Evolutionary conservation across 2,329 filamentous ascomycete genomes (phyloP), one percentile per base, ranked within the genome.

Genomic region (Nectriaceae sp.): DNA sequence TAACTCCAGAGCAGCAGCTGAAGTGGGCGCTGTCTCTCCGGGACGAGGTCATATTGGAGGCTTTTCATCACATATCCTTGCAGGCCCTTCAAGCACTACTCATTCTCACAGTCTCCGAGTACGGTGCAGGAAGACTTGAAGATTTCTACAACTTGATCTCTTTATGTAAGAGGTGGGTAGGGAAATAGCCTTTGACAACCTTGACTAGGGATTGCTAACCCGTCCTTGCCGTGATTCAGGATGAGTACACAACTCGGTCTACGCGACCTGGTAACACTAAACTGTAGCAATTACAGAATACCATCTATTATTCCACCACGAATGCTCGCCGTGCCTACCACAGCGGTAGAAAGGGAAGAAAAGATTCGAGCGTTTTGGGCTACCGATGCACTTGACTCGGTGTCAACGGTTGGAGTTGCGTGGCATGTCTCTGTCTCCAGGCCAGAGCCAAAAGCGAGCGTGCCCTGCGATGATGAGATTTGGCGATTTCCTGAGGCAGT

Each of bases 321-420:
- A 8, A 50, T 50, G 48, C 29, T 50, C 0, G 31, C 21, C 3
- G 39, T 44, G 3, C 48, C 48, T 0, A 35, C 40, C 3, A 50
- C 40, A 1, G 40, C 44, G 1, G 48, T 50, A 1, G 48, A 50
- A 3, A 35, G 48, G 2, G 48, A 50, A 18, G 48, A 50, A 19
- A 50, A 50, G 26, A 50, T 47, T 4, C 48, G 48, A 0, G 48
- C 48, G 11, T 50, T 50, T 11, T 50, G 48, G 48, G 48, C 44
- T 4, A 47, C 42, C 35, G 48, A 50, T 1, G 48, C 48, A 2
- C 44, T 50, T 18, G 44, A 50, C 29, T 50, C 48, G 11, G 40
- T 44, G 5, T 44, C 44, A 1, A 47, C 44, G 1, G 4, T 50
- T 1, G 48, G 48, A n/a, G 44, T 33, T 2, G 48, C 48, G 1